Evolutionary conservation across 73 alveolate species (phyloP), one percentile per base, ranked within the genome.

Genomic region (Paramecium sonneborni): DNA sequence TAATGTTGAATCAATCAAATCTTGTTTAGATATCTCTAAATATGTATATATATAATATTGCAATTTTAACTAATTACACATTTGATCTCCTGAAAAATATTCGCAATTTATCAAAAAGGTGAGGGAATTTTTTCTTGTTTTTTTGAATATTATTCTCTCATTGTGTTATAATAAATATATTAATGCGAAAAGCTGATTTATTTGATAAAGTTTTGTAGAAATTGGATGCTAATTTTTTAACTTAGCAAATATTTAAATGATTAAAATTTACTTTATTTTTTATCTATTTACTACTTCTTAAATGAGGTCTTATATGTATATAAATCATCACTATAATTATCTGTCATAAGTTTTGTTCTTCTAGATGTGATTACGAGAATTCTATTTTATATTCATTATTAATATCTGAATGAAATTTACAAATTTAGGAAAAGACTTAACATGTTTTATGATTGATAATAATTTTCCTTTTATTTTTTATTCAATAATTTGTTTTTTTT

Each of bases 401-500:
- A 62, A 62, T 30, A 62, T 62, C 24, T 62, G 26, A 26, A 62
- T 62, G n/a, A n/a, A n/a, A n/a, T n/a, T n/a, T n/a, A n/a, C n/a
- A n/a, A n/a, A n/a, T n/a, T n/a, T n/a, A n/a, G n/a, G n/a, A n/a
- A n/a, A n/a, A n/a, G n/a, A n/a, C n/a, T 62, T 62, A 26, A 23
- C 84, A 30, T 26, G 5, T 32, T 62, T 62, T 5, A 62, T 62
- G 39, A 62, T 26, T 5, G 84, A 21, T 14, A 62, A 32, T 26
- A 62, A 32, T 32, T 62, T 62, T 2, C 84, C 84, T 62, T 32
- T 62, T 62, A 62, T 62, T 62, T 62, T 62, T 62, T 62, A 62
- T 62, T 62, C 84, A 32, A 62, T 62, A 1, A 32, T 14, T 20
- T 14, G 20, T 62, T 62, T 21, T 30, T 62, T 44, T 15, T 62